These are phyloP conservation scores for Bipolaris oryzae DNA, from an alignment of 2,329 filamentous ascomycete genomes.

Conservation along the genomic window DNA sequence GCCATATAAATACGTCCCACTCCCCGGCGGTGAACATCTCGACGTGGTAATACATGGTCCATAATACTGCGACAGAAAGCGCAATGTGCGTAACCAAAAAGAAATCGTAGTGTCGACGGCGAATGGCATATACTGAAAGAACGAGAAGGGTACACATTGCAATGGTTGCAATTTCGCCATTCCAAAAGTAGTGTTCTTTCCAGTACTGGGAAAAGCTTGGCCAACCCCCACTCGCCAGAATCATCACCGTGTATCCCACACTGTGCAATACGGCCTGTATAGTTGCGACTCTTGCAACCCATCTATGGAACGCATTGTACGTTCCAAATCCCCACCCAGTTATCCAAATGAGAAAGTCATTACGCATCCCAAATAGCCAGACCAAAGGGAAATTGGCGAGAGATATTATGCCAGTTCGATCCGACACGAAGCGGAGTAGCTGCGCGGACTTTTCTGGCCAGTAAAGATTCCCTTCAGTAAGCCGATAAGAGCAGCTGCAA, in stretches of 20 bases:
- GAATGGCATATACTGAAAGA: conserved; percentile 60
- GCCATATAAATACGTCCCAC: conserved; percentile 59
- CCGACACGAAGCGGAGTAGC: conserved; percentile 62
- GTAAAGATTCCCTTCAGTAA: conserved; percentile 56
- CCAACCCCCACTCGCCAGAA: conserved; percentile 49
- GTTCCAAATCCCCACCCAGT: conserved; percentile 73
- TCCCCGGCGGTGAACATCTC: conserved; percentile 57
- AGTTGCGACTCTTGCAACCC: conserved; percentile 67
- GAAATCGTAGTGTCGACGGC: conserved; percentile 55
- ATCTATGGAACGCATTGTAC: conserved; percentile 71
- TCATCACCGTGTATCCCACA: conserved; percentile 61
- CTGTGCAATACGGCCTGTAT: conserved; percentile 68
- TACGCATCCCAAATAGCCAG: conserved; percentile 71
- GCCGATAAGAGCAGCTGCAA: conserved; percentile 53
- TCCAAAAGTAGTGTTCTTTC: conserved; percentile 57
- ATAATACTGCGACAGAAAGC: conserved; percentile 51
- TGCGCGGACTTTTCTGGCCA: conserved; percentile 47
- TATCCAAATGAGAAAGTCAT: conserved; percentile 69
- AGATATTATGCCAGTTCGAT: conserved; percentile 68
- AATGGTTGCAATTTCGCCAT: conserved; percentile 53
- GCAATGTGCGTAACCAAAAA: conserved; percentile 54
- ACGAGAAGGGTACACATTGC: conserved; percentile 54
- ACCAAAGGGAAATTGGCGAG: conserved; percentile 68
- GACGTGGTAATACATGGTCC: conserved; percentile 60
- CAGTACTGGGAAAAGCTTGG: conserved; percentile 47